Base-by-base conservation (phyloP, 1,284 basidiomycete species). In the Ganoderma boninense region DNA sequence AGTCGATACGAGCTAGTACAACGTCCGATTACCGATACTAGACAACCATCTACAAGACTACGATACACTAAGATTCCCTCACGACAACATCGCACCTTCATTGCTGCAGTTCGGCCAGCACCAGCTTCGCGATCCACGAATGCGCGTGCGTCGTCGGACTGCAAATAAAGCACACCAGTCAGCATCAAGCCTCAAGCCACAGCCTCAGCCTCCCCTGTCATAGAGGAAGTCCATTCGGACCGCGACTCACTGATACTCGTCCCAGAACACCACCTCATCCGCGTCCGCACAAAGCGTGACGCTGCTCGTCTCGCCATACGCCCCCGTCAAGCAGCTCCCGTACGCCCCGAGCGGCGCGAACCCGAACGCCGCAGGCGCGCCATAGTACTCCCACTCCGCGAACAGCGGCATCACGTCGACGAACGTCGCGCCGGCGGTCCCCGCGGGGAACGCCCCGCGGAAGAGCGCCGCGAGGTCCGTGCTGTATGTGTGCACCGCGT, bases 161-260 rank as follows among this genome's bases (percentile, higher is more conserved):
- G 32, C 38, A 63, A 13, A 20, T 13, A n/a, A 38, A 10, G 20
- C 40, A 20, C 26, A 6, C 16, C 61, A 49, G 20, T 49, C 20
- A 49, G 46, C 46, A 1, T 23, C 44, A 7, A n/a, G n/a, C n/a
- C n/a, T n/a, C n/a, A n/a, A n/a, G n/a, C n/a, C n/a, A n/a, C n/a
- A n/a, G 4, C 18, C 16, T 18, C 44, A 16, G 18, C 4, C 44
- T n/a, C 20, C 29, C 4, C 29, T 4, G 4, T 4, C 29, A 2
- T 2, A 32, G 29, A 32, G 29, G 29, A 32, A 32, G 29, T 2
- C 4, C 29, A 32, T 4, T 32, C 29, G 29, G 29, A 43, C n/a
- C n/a, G 61, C 61, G 42, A 66, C 68, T 69, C 43, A 69, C 68
- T 69, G 68, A 20, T 69, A 69, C 52, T 69, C 68, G 59, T 69